A percentile compares a stretch with the other conserved stretches of the same genome.
Evolutionary conservation across 2,329 filamentous ascomycete species (phyloP).

Genomic region (Cryphonectria nitschkei): DNA sequence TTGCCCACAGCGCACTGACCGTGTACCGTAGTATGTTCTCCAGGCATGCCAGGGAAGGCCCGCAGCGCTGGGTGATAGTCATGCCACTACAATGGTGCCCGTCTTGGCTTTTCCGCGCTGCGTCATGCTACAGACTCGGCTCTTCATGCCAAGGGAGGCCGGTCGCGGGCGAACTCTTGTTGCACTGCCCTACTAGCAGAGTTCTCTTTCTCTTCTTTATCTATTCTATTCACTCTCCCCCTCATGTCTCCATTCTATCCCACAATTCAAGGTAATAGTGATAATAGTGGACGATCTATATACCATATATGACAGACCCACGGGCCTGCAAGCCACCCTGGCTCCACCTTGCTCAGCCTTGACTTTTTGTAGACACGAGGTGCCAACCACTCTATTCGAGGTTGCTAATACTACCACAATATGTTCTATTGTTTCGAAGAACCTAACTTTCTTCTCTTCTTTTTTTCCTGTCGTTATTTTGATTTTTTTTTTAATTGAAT

Average conservation of each 20-base stretch:
- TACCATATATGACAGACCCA: not conserved
- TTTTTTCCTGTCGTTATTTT: not conserved
- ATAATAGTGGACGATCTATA: not conserved
- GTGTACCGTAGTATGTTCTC: not conserved
- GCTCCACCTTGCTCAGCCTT: not conserved
- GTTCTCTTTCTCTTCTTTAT: not conserved
- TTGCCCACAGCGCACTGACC: not conserved
- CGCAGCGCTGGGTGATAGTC: conserved; percentile 13
- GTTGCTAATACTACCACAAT: not conserved
- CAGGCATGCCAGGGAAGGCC: not conserved
- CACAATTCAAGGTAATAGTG: not conserved
- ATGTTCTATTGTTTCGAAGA: conserved; percentile 1
- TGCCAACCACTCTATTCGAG: conserved; percentile 8
- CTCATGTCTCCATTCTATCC: not conserved
- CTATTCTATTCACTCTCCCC: not conserved
- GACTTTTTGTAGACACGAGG: not conserved
- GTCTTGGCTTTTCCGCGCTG: conserved; percentile 19
- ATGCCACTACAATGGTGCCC: conserved; percentile 19
- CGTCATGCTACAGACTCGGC: conserved; percentile 17
- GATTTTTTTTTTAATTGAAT: no score
- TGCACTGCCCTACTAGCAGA: not conserved
- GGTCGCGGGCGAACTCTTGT: not conserved
- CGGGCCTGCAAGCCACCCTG: not conserved
- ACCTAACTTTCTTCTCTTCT: conserved; percentile 1
- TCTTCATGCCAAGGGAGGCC: conserved; percentile 1